These are phyloP conservation scores for Fusarium verrucosum DNA, from an alignment of 2,329 filamentous ascomycete genomes.

Conservation along the genomic window DNA sequence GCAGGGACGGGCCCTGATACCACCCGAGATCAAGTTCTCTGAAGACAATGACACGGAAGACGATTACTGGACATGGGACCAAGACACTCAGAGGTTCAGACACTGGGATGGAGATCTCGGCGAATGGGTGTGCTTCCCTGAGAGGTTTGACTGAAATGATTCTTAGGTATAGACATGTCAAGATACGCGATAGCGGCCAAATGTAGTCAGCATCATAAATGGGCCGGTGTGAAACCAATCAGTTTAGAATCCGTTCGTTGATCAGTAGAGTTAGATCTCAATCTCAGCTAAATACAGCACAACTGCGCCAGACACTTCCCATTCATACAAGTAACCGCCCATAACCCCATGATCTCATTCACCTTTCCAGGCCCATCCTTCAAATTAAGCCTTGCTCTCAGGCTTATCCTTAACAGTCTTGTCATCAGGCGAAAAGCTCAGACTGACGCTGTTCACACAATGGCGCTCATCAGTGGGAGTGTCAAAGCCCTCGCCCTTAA, in stretches of 20 bases:
- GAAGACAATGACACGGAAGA: slow-evolving; percentile 33
- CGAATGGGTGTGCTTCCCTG: slow-evolving; percentile 39
- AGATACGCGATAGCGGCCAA: background rate
- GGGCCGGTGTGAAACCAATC: background rate
- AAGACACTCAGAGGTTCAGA: slow-evolving; percentile 21
- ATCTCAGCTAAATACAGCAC: background rate
- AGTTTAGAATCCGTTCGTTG: background rate
- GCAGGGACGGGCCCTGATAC: slow-evolving; percentile 27
- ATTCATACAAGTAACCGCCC: background rate
- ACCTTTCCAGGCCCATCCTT: background rate
- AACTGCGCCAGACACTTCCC: background rate
- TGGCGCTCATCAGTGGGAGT: slow-evolving; percentile 96
- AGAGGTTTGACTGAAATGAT: slow-evolving; percentile 36
- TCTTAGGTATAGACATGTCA: background rate
- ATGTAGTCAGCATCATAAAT: background rate
- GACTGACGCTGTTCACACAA: slow-evolving; percentile 92
- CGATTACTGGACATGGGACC: slow-evolving; percentile 40
- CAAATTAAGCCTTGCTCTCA: slow-evolving; percentile 50
- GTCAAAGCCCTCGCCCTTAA: slow-evolving; percentile 85
- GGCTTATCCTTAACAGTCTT: slow-evolving; percentile 52
- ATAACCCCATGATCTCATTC: background rate
- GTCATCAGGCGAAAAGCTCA: slow-evolving; percentile 80
- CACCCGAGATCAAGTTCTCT: slow-evolving; percentile 34
- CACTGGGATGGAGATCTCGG: slow-evolving; percentile 39
- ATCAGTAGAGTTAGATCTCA: background rate